Base-by-base conservation (phyloP, 116 monocot species). In the Trichopus zeylanicus region DNA sequence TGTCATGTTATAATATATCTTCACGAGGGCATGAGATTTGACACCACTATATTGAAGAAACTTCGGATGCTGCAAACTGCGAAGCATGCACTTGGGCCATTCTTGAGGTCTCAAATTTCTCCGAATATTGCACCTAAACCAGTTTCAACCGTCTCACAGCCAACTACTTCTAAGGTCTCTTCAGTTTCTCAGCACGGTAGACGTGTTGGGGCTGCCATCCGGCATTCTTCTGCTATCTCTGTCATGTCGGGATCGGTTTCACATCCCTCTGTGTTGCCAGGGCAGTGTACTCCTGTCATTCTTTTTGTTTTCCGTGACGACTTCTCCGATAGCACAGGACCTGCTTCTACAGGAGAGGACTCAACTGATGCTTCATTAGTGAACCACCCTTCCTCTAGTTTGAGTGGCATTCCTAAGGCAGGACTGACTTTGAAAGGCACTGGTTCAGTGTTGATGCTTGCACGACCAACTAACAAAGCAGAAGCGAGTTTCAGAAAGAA, bases 1-100 rank as follows among this genome's bases (percentile, higher is more conserved):
- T 99, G 99, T 73, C 92, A 99, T 72, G 78, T 99, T 29, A 74
- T 99, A 19, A 64, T 99, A 35, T 86, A 88, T 78, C 67, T 99
- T 55, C 88, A 92, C 7, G 85, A 99, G 35, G 85, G 92, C 32
- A 48, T 63, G 24, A 67, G 75, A 48, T 83, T 99, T 56, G 78
- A 92, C 57, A 79, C 83, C 25, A 68, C 83, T 42, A 61, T 88
- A 33, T 53, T 99, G 64, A 80, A 88, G 65, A 99, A 68, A 51
- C 77, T 92, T 20, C 79, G 92, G 57, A 53, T 88, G 48, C 76
- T 99, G 27, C 99, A 99, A 82, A 67, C 71, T 66, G 84, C 92
- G 33, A 99, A 99, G 70, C 86, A 91, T 66, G 65, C 86, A 42
- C 57, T 99, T 4, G 32, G 59, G 12, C 85, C 88, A 31, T 88